Evolutionary conservation across 2,329 filamentous ascomycete species (phyloP).

Genomic region (Colletotrichum horii): DNA sequence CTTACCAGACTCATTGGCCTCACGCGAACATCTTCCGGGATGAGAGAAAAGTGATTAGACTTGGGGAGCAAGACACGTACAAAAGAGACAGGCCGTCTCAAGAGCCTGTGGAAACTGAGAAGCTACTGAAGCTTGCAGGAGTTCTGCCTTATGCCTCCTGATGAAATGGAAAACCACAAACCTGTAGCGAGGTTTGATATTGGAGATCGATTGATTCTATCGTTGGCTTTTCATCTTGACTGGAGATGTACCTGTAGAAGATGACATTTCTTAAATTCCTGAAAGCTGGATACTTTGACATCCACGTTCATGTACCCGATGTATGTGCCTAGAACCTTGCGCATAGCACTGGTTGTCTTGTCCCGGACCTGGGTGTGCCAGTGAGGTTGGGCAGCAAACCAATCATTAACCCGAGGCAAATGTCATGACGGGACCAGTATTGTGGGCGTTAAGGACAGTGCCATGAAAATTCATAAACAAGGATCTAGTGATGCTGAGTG

Average conservation of each 20-base stretch:
- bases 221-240: neutral
- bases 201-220: neutral
- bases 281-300: neutral
- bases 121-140: neutral
- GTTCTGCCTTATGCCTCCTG: neutral
- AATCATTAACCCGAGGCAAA: neutral
- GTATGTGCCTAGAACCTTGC: neutral
- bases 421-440: no score
- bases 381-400: neutral
- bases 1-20: neutral
- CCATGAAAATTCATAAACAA: neutral
- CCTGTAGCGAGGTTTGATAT: neutral
- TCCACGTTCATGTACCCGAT: neutral
- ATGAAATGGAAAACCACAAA: fast-evolving
- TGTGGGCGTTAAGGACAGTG: neutral
- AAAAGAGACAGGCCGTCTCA: neutral
- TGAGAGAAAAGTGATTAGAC: neutral
- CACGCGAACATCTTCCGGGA: neutral
- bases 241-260: fast-evolving
- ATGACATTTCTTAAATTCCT: neutral
- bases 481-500: neutral
- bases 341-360: neutral
- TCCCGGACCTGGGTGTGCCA: neutral
- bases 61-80: neutral
- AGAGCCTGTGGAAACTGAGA: neutral